Evolutionary conservation across 495 filamentous ascomycete species (phyloP), one percentile per base, ranked within the genome.

Genomic region (Annulohypoxylon stygium): DNA sequence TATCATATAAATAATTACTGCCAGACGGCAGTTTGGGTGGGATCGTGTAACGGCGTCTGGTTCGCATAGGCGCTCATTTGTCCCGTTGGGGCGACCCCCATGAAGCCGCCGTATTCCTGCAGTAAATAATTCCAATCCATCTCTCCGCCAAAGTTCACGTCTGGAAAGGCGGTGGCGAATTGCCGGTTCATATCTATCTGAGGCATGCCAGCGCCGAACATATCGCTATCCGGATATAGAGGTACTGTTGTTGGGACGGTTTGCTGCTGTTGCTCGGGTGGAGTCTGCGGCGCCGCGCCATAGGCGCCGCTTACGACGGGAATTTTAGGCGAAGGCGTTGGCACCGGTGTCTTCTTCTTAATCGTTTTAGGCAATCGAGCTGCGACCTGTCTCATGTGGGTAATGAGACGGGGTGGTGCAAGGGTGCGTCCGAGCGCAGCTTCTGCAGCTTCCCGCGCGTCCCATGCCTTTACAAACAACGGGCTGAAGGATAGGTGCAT

Each of bases 391-490:
- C 81, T 71, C 74, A 86, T 78, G 59, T 82, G 50, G 0, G 75
- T 72, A 36, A 86, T 81, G 26, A 85, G 78, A 48, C 78, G 81
- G 3, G 84, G 84, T n/a, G 80, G 77, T 11, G 71, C 73, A 1
- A 83, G 41, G 12, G 71, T 69, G 3, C 82, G 80, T 3, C 84
- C 84, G 6, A 81, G 74, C 16, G 80, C 79, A 14, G 79, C 64
- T 65, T 85, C 82, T 6, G 84, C 84, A 6, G 79, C 78, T 60
- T 82, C 81, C 34, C 79, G 82, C 6, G 86, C 85, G 20, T 85
- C 83, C 87, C 87, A 89, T 14, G 86, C 86, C 59, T 86, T 87
- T 59, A 88, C 75, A 55, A 87, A 83, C 50, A 84, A 81, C 39
- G 80, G 69, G 25, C 83, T 84, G 55, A 88, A 84, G 1, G 83